Base-by-base conservation (phyloP, 2,329 filamentous ascomycete species). In the Iodosphaeria phyllophila region DNA sequence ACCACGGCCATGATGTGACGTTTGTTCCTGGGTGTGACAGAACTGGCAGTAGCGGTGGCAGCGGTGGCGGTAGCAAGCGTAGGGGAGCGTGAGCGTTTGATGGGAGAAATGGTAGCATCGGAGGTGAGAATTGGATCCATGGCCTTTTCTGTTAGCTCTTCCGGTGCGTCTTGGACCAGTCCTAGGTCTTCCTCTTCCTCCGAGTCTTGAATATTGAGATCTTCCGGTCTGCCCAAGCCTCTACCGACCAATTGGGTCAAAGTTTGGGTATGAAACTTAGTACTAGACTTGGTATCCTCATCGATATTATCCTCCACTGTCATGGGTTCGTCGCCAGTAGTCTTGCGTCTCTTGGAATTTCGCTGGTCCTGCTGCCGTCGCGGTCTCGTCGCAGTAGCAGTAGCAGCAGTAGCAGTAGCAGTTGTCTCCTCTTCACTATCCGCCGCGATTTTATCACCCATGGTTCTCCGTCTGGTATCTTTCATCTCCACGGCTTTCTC, bases 221-320 rank as follows among this genome's bases (percentile, higher is more conserved):
- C 16, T 4, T 37, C 32, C 6, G 33, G 26, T 3, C 34, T 24
- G 10, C 35, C 30, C 4, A 33, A 30, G 15, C 30, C 29, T 7
- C 21, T 30, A 10, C 40, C 31, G 8, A 41, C 24, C 1, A 42
- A 25, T 24, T 44, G 41, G 5, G 41, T 44, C 13, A 44, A 26
- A 4, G 43, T 47, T 28, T 46, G 43, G 2, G 43, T 47, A 17
- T 46, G 43, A 25, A 42, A 43, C 30, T 35, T 46, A 26, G 37
- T 41, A n/a, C n/a, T n/a, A n/a, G n/a, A n/a, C n/a, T n/a, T n/a
- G n/a, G n/a, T n/a, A n/a, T n/a, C n/a, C n/a, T n/a, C n/a, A n/a
- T n/a, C n/a, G n/a, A n/a, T n/a, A n/a, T n/a, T n/a, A n/a, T n/a
- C n/a, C 11, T 41, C 38, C 10, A 29, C 27, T 13, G 29, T 25